phyloP scores from a whole-genome alignment of 2,329 filamentous ascomycete genomes.

The Emmonsiellopsis sp. region DNA sequence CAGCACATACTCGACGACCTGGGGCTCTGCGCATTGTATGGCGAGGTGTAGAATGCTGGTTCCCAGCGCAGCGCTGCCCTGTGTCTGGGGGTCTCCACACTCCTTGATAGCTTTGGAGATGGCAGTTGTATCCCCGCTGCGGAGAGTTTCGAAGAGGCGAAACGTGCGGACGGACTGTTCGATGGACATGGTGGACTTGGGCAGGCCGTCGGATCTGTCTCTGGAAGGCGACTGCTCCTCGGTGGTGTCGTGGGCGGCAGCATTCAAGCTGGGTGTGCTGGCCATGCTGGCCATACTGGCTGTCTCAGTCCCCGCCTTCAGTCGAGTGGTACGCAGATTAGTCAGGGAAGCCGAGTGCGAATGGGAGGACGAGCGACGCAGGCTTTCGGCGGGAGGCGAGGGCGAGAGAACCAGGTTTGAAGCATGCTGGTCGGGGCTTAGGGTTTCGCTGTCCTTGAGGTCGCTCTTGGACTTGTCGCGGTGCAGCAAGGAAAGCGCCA shows the following conservation, averaged over 20 bases:
- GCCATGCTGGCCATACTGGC: slow-evolving; percentile 1
- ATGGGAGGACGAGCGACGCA: slow-evolving; percentile 14
- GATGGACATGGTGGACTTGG: slow-evolving; percentile 46
- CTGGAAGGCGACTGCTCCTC: slow-evolving; percentile 21
- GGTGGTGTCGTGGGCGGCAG: slow-evolving; percentile 15
- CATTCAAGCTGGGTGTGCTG: slow-evolving; percentile 4
- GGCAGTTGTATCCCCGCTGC: slow-evolving; percentile 80
- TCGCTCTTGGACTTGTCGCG: slow-evolving; percentile 41
- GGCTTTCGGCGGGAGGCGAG: slow-evolving; percentile 15
- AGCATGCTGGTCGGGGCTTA: slow-evolving; percentile 13
- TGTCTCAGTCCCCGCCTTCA: slow-evolving; percentile 20
- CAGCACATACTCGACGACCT: slow-evolving; percentile 90
- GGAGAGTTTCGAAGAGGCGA: slow-evolving; percentile 82
- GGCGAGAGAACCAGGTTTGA: slow-evolving; percentile 16
- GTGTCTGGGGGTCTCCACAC: slow-evolving; percentile 44
- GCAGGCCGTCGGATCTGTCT: slow-evolving; percentile 18
- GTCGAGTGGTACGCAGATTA: slow-evolving; percentile 24
- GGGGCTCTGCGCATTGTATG: slow-evolving; percentile 87
- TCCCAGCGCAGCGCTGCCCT: slow-evolving; percentile 44
- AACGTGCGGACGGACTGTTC: slow-evolving; percentile 95
- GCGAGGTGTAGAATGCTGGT: slow-evolving; percentile 89
- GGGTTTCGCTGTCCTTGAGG: slow-evolving; percentile 25
- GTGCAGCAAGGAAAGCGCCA: slow-evolving; percentile 47
- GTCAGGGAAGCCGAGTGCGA: slow-evolving; percentile 19
- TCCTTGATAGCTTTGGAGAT: slow-evolving; percentile 74